These are phyloP conservation scores for Aspergillus fructus DNA, from an alignment of 2,329 filamentous ascomycete genomes.

Conservation along the genomic window DNA sequence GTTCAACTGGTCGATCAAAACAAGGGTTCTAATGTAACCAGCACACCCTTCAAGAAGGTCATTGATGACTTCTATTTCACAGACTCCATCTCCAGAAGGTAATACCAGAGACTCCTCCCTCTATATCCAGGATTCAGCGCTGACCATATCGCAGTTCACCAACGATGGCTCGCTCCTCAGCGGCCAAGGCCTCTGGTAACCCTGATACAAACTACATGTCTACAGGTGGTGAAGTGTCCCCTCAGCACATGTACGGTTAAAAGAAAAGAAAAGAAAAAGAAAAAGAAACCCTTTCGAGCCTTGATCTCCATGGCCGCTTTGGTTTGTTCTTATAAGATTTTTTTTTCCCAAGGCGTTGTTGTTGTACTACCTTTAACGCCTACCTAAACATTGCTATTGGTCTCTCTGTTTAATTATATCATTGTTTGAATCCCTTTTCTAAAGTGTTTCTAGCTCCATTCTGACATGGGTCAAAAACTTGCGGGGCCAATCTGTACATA, in stretches of 20 bases:
- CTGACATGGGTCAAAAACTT: conserved; percentile 24
- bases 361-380: conserved; percentile 28
- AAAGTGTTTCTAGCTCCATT: conserved; percentile 21
- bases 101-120: conserved; percentile 37
- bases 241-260: conserved; percentile 41
- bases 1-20: conserved; percentile 95
- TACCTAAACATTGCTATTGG: conserved; percentile 31
- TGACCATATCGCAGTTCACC: conserved; percentile 66
- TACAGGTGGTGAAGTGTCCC: conserved; percentile 58
- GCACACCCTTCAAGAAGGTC: conserved; percentile 74
- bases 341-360: conserved; percentile 37
- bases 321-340: conserved; percentile 22
- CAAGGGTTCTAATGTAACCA: conserved; percentile 75
- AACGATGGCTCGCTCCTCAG: conserved; percentile 97
- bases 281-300: conserved; percentile 3
- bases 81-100: conserved; percentile 95
- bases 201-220: conserved; percentile 78
- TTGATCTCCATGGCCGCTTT: conserved; percentile 15
- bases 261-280: not conserved
- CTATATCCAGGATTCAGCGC: conserved; percentile 1
- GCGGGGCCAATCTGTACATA: conserved; percentile 38
- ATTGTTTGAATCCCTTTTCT: conserved; percentile 22
- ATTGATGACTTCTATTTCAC: conserved; percentile 99
- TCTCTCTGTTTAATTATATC: conserved; percentile 17
- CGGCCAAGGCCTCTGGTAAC: conserved; percentile 80